Evolutionary conservation across 805 yeast genomes (phyloP), one percentile per base, ranked within the genome.

Genomic region (Starmerella vaccinii): DNA sequence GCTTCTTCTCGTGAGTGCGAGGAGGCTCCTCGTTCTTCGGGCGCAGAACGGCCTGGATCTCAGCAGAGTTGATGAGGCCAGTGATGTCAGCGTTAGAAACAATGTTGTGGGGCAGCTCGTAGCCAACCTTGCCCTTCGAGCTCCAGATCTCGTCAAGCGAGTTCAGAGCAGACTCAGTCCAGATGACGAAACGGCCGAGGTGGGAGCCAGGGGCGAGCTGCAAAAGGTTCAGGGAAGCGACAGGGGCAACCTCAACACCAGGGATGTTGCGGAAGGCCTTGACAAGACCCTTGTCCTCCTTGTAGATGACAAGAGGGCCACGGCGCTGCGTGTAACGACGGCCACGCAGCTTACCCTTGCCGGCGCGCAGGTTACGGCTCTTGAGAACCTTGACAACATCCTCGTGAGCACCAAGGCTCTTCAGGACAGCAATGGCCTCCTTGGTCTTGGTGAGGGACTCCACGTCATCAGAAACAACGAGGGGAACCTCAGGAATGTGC

Each of bases 151-250:
- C 77, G 81, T 92, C 99, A 71, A 92, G 81, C 68, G 89, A 81
- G 72, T 89, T 84, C 74, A 92, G 88, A 72, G 99, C 99, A 72
- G 87, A 77, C 80, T 89, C 95, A 71, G 98, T 89, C 98, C 98
- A 92, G 87, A 92, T 87, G 70, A 92, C 84, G 70, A 92, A 92
- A 82, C 98, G 89, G 80, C 98, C 98, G 69, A 92, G 79, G 81
- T 92, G 98, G 71, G 97, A 95, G 84, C 98, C 98, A 75, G 98
- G 98, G 68, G 98, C 98, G 70, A 92, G 84, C 80, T 90, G 97
- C 73, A 92, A 83, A 68, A 92, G 80, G 78, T 92, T 92, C 69
- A 92, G 81, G 71, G 89, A 78, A 68, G 83, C 77, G 67, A 92
- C 98, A 73, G 82, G 77, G 68, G 90, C 81, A 69, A 95, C 82